Evolutionary conservation across 2,329 filamentous ascomycete genomes (phyloP).

Genomic region (Cordyceps militaris): DNA sequence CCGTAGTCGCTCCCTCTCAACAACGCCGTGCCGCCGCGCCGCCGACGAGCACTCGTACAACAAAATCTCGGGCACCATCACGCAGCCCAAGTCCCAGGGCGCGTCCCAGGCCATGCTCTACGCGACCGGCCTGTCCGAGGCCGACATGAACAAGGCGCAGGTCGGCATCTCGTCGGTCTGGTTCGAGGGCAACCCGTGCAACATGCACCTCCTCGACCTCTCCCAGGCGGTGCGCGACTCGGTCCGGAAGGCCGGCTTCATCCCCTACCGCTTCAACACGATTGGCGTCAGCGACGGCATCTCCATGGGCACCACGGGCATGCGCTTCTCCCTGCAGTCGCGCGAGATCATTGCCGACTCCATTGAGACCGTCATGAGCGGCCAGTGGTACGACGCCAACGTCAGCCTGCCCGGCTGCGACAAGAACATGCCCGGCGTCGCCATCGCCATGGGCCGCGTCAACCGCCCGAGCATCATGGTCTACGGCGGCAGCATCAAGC

Average conservation of each 20-base stretch:
- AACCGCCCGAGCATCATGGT: conserved; percentile 94
- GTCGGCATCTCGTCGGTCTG: conserved; percentile 97
- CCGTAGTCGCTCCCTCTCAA: conserved; percentile 43
- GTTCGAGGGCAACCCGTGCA: conserved; percentile 98
- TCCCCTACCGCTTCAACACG: conserved; percentile 98
- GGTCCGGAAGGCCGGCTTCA: conserved; percentile 63
- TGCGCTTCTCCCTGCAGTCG: conserved; percentile 89
- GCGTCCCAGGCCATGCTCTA: conserved; percentile 99
- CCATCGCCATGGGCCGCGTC: conserved; percentile 86
- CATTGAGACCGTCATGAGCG: conserved; percentile 88
- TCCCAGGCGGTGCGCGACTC: conserved; percentile 64
- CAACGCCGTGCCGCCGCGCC: conserved; percentile 39
- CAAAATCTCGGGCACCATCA: conserved; percentile 76
- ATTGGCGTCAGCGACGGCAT: conserved; percentile 96
- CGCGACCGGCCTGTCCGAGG: conserved; percentile 79
- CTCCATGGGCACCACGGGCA: conserved; percentile 95
- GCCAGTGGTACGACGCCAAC: conserved; percentile 87
- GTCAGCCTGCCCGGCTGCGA: conserved; percentile 91
- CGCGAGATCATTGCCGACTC: conserved; percentile 91
- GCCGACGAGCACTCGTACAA: conserved; percentile 59
- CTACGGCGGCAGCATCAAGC: conserved; percentile 86
- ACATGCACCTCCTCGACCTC: conserved; percentile 95
- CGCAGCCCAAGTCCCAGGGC: conserved; percentile 95
- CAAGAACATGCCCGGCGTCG: conserved; percentile 93
- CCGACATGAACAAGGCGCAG: conserved; percentile 92